phyloP scores from a whole-genome alignment of 148 eudicot genomes.

The Chenopodium album region DNA sequence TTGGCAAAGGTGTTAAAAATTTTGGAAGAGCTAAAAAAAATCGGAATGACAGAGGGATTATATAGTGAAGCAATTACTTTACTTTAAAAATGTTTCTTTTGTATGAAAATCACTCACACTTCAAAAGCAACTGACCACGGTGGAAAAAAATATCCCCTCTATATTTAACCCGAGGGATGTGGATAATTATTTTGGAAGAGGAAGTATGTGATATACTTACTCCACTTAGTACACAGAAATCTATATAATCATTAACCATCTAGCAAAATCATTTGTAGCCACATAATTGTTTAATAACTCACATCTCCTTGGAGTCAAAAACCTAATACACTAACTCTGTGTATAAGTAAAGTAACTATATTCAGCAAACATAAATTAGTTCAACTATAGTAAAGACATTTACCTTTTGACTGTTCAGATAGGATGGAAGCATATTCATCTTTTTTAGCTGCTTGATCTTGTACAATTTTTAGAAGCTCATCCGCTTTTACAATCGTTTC shows the following conservation, averaged over 20 bases:
- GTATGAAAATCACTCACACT: background rate
- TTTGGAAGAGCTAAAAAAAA: too few species aligned
- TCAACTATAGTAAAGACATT: background rate
- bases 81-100: background rate
- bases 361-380: background rate
- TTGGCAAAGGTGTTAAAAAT: too few species aligned
- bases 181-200: background rate
- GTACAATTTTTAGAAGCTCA: conserved; percentile 64
- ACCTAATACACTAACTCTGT: background rate
- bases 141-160: background rate
- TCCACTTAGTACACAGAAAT: background rate
- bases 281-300: background rate
- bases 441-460: conserved; percentile 60
- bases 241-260: background rate
- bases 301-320: background rate
- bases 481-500: conserved; percentile 57
- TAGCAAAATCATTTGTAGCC: background rate
- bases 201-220: background rate
- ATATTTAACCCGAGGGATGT: background rate
- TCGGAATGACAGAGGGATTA: too few species aligned
- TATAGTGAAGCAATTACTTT: background rate
- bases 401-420: conserved; percentile 73
- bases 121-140: background rate
- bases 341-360: background rate
- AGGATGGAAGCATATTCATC: conserved; percentile 64